Evolutionary conservation across 352 stramenopile genomes (phyloP), one percentile per base, ranked within the genome.

Genomic region (Globisporangium lucens): DNA sequence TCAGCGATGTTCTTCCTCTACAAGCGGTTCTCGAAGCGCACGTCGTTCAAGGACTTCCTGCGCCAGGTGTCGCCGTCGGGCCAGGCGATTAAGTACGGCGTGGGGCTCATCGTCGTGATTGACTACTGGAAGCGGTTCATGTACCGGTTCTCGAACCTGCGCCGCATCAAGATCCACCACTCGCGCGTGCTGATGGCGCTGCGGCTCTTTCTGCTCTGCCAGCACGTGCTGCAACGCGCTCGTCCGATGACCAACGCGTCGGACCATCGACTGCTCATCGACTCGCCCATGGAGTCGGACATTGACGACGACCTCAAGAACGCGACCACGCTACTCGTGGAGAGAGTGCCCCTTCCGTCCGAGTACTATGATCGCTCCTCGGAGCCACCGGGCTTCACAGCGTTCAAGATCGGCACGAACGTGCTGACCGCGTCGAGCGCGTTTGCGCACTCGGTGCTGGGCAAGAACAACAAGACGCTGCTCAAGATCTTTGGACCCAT

Each of bases 231-330:
- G 12, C 84, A 95, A 61, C 84, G 88, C 22, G 84, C 88, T 35
- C 69, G 88, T 6, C 85, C 87, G 1, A 76, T 91, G 62, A 87
- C 74, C 13, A 89, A 90, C 46, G 79, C 69, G 29, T 93, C 86
- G 20, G 86, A 93, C 65, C 82, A 90, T 51, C 82, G 88, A 8
- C 69, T 95, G 8, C 68, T 95, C 43, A 95, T 95, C 66, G 85
- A 94, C 70, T 82, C 85, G 60, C 88, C 88, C 1, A 91, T 93
- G 73, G 85, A 94, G 60, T 79, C 85, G 46, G 88, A 95, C 66
- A 96, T 96, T 68, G 87, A 96, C 59, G 88, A 96, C 66, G 83
- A 96, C 67, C 63, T 94, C 38, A 96, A 96, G 69, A 93, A 92
- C 56, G 88, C 88, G 30, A 94, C 85, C 53, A 79, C 80, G 20